Evolutionary conservation across 768 basidiomycete species (phyloP), one percentile per base, ranked within the genome.

Genomic region (Sarcodon aspratus): DNA sequence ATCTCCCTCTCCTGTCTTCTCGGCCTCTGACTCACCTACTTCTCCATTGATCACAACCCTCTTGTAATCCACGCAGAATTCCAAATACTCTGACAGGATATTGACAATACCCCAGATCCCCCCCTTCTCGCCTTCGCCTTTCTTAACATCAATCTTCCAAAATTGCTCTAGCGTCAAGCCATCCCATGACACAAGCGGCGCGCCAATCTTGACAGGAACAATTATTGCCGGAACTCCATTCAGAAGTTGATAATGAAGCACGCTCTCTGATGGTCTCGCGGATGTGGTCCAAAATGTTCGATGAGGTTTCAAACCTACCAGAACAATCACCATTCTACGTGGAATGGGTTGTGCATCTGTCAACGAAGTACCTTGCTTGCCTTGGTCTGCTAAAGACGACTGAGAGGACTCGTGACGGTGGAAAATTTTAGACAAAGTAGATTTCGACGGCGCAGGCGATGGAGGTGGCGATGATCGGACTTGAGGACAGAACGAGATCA

Each of bases 171-270:
- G 64, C 31, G 79, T 81, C 50, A 80, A 62, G 17, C 69, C 65
- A 57, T 81, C 79, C 80, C 80, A 84, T 8, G 78, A 76, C 21
- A 80, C 55, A 35, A 83, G 68, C n/a, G 80, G 80, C 36, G 75
- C 74, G 31, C 80, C 80, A 8, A 70, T 53, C 59, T 75, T 78
- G 38, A 72, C 79, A 6, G 80, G 80, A 1, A 81, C 62, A 7
- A 81, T 75, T 35, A 82, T 60, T 6, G 76, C 70, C 1, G 79
- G 77, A 57, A 76, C 78, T 6, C 79, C 79, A 59, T 79, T 79
- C 37, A 80, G 67, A 17, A 82, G 64, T 49, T 75, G 63, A 57
- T 82, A 82, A 49, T 76, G 71, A 13, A 82, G 71, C 10, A 82
- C 78, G 54, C 78, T 80, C 63, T 82, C 79, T 31, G 67, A 66